Conservation (phyloP, 1,139 yeast genomes). For the Pichia sp. region DNA sequence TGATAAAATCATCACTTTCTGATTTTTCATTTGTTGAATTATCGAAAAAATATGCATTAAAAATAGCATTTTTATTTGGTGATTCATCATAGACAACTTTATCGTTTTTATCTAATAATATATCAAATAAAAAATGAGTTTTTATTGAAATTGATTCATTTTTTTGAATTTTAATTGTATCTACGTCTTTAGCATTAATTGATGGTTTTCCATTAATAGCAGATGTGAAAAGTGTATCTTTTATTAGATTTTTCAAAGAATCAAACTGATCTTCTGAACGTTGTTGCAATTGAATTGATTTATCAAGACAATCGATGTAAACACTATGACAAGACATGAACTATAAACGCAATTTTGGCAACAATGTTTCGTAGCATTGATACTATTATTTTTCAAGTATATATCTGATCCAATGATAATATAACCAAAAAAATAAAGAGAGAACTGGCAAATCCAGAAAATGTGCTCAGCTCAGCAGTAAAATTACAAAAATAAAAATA, state of each 20-base stretch:
- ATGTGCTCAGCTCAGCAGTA: too few species aligned
- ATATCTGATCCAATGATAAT: too few species aligned
- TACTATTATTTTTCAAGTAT: too few species aligned
- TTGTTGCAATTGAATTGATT: not conserved
- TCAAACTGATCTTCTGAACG: not conserved
- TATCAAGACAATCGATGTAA: not conserved
- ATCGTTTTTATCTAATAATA: not conserved
- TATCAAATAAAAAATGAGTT: not conserved
- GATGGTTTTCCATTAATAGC: not conserved
- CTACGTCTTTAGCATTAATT: not conserved
- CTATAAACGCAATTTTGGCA: too few species aligned
- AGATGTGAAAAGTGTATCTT: not conserved
- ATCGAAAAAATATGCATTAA: not conserved
- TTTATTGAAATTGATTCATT: not conserved
- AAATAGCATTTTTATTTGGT: not conserved
- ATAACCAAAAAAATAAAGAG: too few species aligned
- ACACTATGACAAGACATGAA: not conserved
- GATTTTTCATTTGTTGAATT: not conserved
- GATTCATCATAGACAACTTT: not conserved
- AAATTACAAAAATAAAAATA: too few species aligned
- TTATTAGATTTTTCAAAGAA: not conserved
- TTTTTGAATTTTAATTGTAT: not conserved
- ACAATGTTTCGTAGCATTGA: too few species aligned
- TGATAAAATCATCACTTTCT: not conserved
- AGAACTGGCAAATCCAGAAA: too few species aligned